A percentile compares a stretch with the other conserved stretches of the same genome.
These are phyloP conservation scores for Panicum miliaceum DNA, from an alignment of 176 grass and related monocot species.

Conservation along the genomic window DNA sequence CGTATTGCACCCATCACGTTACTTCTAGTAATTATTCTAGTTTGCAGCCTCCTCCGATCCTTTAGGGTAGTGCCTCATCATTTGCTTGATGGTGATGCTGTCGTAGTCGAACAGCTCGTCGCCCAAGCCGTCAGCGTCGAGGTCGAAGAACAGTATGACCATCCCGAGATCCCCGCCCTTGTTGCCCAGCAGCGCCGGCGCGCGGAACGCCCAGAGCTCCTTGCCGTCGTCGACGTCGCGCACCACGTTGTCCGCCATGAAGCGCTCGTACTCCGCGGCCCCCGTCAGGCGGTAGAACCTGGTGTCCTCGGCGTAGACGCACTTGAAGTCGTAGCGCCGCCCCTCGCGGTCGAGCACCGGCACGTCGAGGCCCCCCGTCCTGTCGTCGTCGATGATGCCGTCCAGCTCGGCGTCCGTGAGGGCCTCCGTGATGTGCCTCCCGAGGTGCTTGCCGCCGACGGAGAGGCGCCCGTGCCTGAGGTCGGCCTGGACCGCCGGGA, in stretches of 20 bases:
- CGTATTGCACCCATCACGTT: background rate
- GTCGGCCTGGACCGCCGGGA: background rate
- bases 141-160: slow-evolving; percentile 32
- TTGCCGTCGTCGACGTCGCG: background rate
- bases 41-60: background rate
- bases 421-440: slow-evolving; percentile 15
- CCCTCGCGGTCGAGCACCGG: background rate
- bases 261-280: background rate
- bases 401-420: slow-evolving; percentile 13
- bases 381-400: background rate
- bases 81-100: background rate
- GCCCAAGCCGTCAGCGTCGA: background rate
- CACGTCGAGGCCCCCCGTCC: background rate
- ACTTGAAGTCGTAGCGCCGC: background rate
- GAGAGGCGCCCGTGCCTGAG: background rate
- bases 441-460: background rate
- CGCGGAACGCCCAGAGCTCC: slow-evolving; percentile 10
- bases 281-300: slow-evolving; percentile 8
- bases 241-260: background rate
- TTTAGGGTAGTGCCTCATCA: background rate
- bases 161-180: background rate
- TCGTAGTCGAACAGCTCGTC: background rate
- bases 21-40: background rate
- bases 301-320: background rate
- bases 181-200: slow-evolving; percentile 10